Evolutionary conservation across 768 basidiomycete genomes (phyloP).

Genomic region (Mycena rebaudengoi): DNA sequence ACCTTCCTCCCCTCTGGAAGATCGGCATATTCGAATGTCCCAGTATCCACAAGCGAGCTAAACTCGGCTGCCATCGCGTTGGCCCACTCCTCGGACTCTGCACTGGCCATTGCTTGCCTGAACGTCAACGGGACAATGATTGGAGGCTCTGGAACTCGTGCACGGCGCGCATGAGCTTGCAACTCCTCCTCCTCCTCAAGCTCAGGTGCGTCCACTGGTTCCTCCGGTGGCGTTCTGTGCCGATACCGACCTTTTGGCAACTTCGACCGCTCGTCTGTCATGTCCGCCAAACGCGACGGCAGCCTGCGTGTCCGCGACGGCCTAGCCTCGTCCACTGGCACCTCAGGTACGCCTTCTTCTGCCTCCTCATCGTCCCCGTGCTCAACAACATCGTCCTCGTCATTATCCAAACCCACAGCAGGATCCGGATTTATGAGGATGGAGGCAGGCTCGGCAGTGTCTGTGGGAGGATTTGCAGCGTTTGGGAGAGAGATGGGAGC

Average conservation of each 20-base stretch:
- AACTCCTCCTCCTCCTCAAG: constrained; percentile 11
- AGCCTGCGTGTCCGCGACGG: background rate
- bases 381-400: too few relatives aligned
- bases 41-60: background rate
- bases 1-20: constrained; percentile 1
- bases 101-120: background rate
- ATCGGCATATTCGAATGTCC: background rate
- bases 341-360: background rate
- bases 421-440: too few relatives aligned
- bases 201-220: background rate
- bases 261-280: background rate
- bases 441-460: too few relatives aligned
- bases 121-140: background rate
- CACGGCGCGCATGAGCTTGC: constrained; percentile 1
- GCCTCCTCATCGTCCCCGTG: too few relatives aligned
- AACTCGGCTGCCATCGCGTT: background rate
- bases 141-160: background rate
- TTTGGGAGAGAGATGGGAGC: too few relatives aligned
- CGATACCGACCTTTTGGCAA: constrained; percentile 2
- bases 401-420: too few relatives aligned
- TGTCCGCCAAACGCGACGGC: background rate
- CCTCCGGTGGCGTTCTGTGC: background rate
- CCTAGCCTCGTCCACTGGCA: background rate
- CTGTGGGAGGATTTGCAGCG: too few relatives aligned
- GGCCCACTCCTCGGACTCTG: background rate